A percentile compares a stretch with the other conserved stretches of the same genome.
Evolutionary conservation across 768 basidiomycete genomes (phyloP).

Genomic region (Sutorius australiensis): DNA sequence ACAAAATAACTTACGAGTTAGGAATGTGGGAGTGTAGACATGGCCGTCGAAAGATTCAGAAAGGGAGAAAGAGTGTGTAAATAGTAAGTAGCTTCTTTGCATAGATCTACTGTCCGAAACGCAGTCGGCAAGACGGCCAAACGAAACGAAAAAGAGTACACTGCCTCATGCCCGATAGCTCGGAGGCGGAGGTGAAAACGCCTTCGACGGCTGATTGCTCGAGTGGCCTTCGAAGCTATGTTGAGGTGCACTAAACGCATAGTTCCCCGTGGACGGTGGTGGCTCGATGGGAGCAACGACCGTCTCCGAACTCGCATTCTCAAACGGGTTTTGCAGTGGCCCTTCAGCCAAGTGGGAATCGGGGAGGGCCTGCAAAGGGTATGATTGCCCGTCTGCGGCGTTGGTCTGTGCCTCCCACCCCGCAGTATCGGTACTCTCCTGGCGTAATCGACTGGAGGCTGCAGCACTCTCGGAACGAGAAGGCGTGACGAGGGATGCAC

Average conservation of each 20-base stretch:
- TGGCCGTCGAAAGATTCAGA: not conserved
- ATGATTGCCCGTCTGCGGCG: slow-evolving; percentile 24
- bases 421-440: slow-evolving; percentile 30
- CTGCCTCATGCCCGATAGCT: slow-evolving; percentile 11
- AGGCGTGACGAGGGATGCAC: slow-evolving; percentile 9
- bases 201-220: not conserved
- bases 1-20: slow-evolving; percentile 23
- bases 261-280: slow-evolving; percentile 13
- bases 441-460: slow-evolving; percentile 10
- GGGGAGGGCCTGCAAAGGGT: slow-evolving; percentile 18
- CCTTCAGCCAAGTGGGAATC: slow-evolving; percentile 6
- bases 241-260: slow-evolving; percentile 24
- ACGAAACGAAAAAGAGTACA: not conserved
- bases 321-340: slow-evolving; percentile 26
- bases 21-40: slow-evolving; percentile 4
- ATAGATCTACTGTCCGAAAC: not conserved
- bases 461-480: slow-evolving; percentile 14
- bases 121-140: not conserved
- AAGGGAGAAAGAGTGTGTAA: slow-evolving; percentile 7
- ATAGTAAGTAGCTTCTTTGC: not conserved
- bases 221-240: slow-evolving; percentile 21
- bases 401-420: slow-evolving; percentile 31
- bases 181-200: slow-evolving; percentile 21
- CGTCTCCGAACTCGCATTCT: slow-evolving; percentile 20
- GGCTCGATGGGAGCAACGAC: slow-evolving; percentile 10